Conservation (phyloP, 768 basidiomycete species). For the Floccularia luteovirens region DNA sequence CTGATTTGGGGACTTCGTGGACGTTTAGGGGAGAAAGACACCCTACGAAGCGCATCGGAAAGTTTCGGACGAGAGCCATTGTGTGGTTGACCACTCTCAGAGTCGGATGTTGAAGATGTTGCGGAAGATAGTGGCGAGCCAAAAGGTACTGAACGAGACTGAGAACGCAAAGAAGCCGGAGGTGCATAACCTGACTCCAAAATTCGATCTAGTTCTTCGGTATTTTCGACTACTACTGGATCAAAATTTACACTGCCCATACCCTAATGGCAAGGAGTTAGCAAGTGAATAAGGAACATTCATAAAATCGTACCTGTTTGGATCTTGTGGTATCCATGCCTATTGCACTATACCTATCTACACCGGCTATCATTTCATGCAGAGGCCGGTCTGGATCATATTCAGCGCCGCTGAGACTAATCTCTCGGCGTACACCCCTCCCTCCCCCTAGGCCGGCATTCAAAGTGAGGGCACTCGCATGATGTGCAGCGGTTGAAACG, state of each 20-base stretch:
- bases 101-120: constrained; percentile 44
- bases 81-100: constrained; percentile 34
- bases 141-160: constrained; percentile 30
- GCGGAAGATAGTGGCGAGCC: constrained; percentile 40
- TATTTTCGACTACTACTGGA: constrained; percentile 53
- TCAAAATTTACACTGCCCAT: constrained; percentile 35
- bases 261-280: constrained; percentile 12
- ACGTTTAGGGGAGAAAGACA: constrained; percentile 71
- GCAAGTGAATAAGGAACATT: constrained; percentile 1
- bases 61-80: constrained; percentile 48
- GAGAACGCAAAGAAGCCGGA: constrained; percentile 15
- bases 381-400: constrained; percentile 82
- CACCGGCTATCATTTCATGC: constrained; percentile 62
- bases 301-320: constrained; percentile 32
- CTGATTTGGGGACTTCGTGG: constrained; percentile 41
- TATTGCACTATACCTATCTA: constrained; percentile 48
- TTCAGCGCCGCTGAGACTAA: constrained; percentile 66
- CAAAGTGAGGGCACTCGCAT: constrained; percentile 83
- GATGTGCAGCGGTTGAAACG: constrained; percentile 80
- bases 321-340: constrained; percentile 46
- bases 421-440: constrained; percentile 39
- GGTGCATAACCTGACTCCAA: constrained; percentile 46
- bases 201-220: constrained; percentile 53
- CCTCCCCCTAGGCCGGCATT: constrained; percentile 73
- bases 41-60: constrained; percentile 61